Base-by-base conservation (phyloP, 768 basidiomycete genomes). In the Porphyrellus cyaneotinctus region DNA sequence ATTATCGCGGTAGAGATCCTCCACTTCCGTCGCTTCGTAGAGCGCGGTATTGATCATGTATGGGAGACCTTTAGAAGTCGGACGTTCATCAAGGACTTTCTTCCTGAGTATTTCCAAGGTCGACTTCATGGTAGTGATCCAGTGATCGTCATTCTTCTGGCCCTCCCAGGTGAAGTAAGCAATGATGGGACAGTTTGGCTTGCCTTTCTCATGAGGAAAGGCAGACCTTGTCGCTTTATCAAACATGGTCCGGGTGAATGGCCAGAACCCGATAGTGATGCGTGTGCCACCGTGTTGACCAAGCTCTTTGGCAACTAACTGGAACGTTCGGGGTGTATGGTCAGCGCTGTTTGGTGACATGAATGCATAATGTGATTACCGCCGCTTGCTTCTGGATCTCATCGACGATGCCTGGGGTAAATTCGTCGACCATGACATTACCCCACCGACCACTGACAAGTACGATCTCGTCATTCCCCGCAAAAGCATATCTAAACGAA, bases 371-470 rank as follows among this genome's bases (percentile, higher is more conserved):
- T 31, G n/a, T 12, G 38, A 51, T 46, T 35, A 44, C 58, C 17
- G 4, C n/a, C 13, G 56, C 28, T 42, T 53, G 37, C 17, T 24
- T 11, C 15, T 28, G 12, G 26, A 58, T 32, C 9, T 43, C 44
- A 32, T 61, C 30, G 26, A 61, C 35, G n/a, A 60, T 49, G 15
- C 10, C 31, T 38, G 23, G 26, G 26, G 51, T 62, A 35, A 47
- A 62, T n/a, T 59, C 31, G 24, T 58, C 50, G 28, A 54, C 56
- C 49, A 58, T 43, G 2, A 62, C 57, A 3, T 52, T 62, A 1
- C 60, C 60, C 56, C 60, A 62, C 12, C 58, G 58, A 24, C 58
- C 58, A 20, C 57, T 58, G 28, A n/a, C 17, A 15, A 15, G 15
- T 2, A n/a, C 11, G 28, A 7, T 32, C 17, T 10, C 11, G 38